Percentiles rank a stretch among this genome's conserved stretches.
phyloP scores from a whole-genome alignment of 176 grass and related monocot species.

The Triticum aestivum region IWGSC_CS_RefSeq_v2.1 NC_057812.1:729529770-729530269 shows the following conservation, averaged over 20 bases:
- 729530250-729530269: not conserved
- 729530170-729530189: not conserved
- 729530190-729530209: not conserved
- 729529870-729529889: constrained; percentile 88
- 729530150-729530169: not conserved
- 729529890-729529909: constrained; percentile 95
- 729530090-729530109: constrained; percentile 6
- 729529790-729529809: constrained; percentile 99
- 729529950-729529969: constrained; percentile 28
- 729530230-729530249: not conserved
- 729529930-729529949: constrained; percentile 91
- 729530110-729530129: not conserved
- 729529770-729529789: constrained; percentile 77
- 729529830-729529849: constrained; percentile 94
- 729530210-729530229: not conserved
- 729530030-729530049: not conserved
- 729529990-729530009: not conserved
- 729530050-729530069: not conserved
- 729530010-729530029: not conserved
- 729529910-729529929: constrained; percentile 95
- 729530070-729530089: not conserved
- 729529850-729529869: constrained; percentile 91
- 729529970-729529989: not conserved
- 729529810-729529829: constrained; percentile 92
- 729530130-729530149: not conserved